Evolutionary conservation across 2,329 filamentous ascomycete species (phyloP).

Genomic region (Scedosporium dehoogii): DNA sequence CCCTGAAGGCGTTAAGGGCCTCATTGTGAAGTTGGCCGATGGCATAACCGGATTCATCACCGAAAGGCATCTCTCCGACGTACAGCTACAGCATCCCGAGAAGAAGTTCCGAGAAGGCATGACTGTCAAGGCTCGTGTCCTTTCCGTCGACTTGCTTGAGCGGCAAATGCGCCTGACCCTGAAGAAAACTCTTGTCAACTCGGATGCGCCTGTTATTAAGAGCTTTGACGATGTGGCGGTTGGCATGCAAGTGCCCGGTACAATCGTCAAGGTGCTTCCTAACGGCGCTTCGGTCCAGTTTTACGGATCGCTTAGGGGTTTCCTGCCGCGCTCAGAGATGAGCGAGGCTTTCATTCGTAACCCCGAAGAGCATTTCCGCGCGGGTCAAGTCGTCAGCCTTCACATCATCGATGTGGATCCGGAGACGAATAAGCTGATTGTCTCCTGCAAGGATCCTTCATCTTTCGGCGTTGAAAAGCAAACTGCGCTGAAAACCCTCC

Average conservation of each 20-base stretch:
- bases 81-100: conserved; percentile 81
- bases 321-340: conserved; percentile 92
- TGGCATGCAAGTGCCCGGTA: conserved; percentile 74
- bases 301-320: conserved; percentile 74
- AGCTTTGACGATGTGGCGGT: conserved; percentile 64
- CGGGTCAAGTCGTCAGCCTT: conserved; percentile 85
- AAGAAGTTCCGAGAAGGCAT: conserved; percentile 89
- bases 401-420: conserved; percentile 75
- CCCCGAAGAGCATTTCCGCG: conserved; percentile 77
- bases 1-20: conserved; percentile 64
- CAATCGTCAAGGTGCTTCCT: conserved; percentile 69
- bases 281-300: conserved; percentile 87
- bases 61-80: conserved; percentile 80
- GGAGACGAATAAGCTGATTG: conserved; percentile 60
- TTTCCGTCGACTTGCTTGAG: conserved; percentile 68
- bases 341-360: conserved; percentile 92
- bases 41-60: conserved; percentile 83
- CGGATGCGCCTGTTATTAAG: conserved; percentile 69
- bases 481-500: conserved; percentile 62
- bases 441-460: conserved; percentile 87
- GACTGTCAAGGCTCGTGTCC: conserved; percentile 72
- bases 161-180: conserved; percentile 77
- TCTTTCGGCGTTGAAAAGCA: conserved; percentile 68
- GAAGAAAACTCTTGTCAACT: conserved; percentile 92
- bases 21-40: conserved; percentile 77